Percentiles rank a stretch among this genome's conserved stretches.
Evolutionary conservation across 2,329 filamentous ascomycete genomes (phyloP).

Genomic region (Aspergillus pseudoglaucus): DNA sequence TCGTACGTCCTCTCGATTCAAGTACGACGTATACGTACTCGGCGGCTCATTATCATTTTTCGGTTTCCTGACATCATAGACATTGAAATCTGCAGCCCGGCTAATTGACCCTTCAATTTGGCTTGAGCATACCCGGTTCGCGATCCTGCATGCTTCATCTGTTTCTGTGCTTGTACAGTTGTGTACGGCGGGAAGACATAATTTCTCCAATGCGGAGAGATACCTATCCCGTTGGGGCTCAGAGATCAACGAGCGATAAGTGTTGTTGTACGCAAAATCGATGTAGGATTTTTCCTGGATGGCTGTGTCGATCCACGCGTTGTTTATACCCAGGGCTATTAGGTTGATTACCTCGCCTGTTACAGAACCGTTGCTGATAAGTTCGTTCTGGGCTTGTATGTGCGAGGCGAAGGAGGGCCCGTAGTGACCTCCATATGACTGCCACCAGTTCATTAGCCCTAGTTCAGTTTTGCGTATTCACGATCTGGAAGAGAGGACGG

Average conservation of each 20-base stretch:
- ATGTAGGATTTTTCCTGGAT: slow-evolving; percentile 41
- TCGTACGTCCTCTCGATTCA: slow-evolving; percentile 31
- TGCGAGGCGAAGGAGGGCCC: slow-evolving; percentile 31
- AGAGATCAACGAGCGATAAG: slow-evolving; percentile 38
- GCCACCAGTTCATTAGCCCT: not conserved
- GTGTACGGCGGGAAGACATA: slow-evolving; percentile 35
- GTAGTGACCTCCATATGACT: slow-evolving; percentile 33
- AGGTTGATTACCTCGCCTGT: slow-evolving; percentile 43
- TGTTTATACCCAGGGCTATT: slow-evolving; percentile 52
- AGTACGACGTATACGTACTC: slow-evolving; percentile 37
- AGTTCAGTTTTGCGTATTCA: too few relatives aligned
- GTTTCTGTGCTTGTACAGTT: slow-evolving; percentile 29
- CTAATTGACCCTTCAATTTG: slow-evolving; percentile 32
- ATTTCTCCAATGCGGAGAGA: slow-evolving; percentile 25
- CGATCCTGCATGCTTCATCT: slow-evolving; percentile 25
- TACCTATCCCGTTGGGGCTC: slow-evolving; percentile 24
- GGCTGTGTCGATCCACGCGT: slow-evolving; percentile 49
- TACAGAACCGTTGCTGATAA: slow-evolving; percentile 30
- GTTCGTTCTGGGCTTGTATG: slow-evolving; percentile 32
- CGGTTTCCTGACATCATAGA: slow-evolving; percentile 43
- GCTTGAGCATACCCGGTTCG: slow-evolving; percentile 30
- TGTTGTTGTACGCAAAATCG: slow-evolving; percentile 43
- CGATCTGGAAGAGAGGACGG: not conserved
- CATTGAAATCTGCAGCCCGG: slow-evolving; percentile 21
- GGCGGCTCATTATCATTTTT: slow-evolving; percentile 35